Evolutionary conservation across 441 rosid genomes (phyloP).

Genomic region (Isatis lusitanica): DNA sequence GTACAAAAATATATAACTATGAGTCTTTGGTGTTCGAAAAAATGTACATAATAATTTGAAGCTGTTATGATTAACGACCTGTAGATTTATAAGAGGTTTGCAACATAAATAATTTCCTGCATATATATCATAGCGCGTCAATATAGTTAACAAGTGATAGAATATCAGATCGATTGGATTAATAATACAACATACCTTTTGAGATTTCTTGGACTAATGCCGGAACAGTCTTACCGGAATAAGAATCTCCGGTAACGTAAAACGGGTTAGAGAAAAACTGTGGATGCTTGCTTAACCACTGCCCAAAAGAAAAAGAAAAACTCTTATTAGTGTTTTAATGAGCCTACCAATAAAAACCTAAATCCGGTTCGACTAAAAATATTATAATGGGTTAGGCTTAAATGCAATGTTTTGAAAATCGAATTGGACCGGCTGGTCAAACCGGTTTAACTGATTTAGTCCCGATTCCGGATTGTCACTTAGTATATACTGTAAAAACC

Average conservation of each 20-base stretch:
- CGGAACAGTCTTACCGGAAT: slow-evolving; percentile 46
- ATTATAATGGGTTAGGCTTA: neutral
- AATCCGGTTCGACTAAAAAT: neutral
- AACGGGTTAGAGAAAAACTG: slow-evolving; percentile 33
- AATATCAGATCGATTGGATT: neutral
- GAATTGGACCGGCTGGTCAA: too few relatives aligned
- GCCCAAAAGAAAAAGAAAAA: neutral
- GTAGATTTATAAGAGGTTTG: slow-evolving; percentile 39
- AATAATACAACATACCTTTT: slow-evolving; percentile 34
- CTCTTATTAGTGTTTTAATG: neutral
- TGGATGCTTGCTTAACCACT: slow-evolving; percentile 46
- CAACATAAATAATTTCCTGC: slow-evolving; percentile 33
- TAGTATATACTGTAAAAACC: too few relatives aligned
- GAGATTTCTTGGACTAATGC: slow-evolving; percentile 38
- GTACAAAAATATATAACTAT: neutral
- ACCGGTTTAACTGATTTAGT: too few relatives aligned
- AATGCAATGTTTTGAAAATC: neutral
- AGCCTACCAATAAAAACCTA: too few relatives aligned
- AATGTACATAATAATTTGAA: neutral
- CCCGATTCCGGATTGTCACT: too few relatives aligned
- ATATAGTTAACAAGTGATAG: neutral
- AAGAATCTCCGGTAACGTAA: slow-evolving; percentile 41
- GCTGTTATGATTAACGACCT: neutral
- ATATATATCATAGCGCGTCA: neutral
- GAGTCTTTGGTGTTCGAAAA: neutral